Conservation (phyloP, 2,329 filamentous ascomycete genomes). For the Chalaropsis thielavioides region DNA sequence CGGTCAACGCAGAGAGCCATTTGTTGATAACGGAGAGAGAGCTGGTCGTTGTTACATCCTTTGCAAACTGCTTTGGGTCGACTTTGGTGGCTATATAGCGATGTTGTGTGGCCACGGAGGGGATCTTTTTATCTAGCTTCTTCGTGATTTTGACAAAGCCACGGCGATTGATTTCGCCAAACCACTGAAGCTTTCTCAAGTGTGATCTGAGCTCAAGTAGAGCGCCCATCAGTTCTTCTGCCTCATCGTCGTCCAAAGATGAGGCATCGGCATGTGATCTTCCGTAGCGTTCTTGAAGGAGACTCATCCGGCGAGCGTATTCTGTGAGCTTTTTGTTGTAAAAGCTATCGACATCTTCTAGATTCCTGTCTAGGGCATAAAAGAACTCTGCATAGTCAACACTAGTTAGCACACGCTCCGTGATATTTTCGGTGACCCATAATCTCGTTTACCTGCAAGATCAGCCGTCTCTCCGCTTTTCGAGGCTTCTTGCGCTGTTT, state of each 20-base stretch:
- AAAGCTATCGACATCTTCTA: conserved; percentile 91
- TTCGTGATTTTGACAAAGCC: conserved; percentile 98
- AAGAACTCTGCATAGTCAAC: conserved; percentile 62
- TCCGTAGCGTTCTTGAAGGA: conserved; percentile 80
- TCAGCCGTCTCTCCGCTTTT: conserved; percentile 64
- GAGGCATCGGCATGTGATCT: conserved; percentile 53
- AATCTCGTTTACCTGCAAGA: conserved; percentile 55
- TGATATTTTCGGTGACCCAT: conserved; percentile 20
- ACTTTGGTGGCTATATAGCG: conserved; percentile 84
- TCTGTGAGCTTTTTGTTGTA: conserved; percentile 94
- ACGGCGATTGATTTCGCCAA: conserved; percentile 87
- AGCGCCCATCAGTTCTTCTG: conserved; percentile 80
- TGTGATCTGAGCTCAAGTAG: conserved; percentile 78
- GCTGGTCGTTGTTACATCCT: conserved; percentile 41
- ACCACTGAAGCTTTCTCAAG: conserved; percentile 88
- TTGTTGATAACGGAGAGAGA: conserved; percentile 59
- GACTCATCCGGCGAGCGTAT: conserved; percentile 65
- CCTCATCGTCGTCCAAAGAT: conserved; percentile 71
- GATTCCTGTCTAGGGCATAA: conserved; percentile 87
- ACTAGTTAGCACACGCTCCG: background rate
- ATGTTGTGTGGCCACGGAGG: conserved; percentile 60
- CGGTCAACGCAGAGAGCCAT: conserved; percentile 71
- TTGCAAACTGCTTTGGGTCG: conserved; percentile 74
- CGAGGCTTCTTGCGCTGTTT: conserved; percentile 51
- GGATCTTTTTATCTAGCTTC: conserved; percentile 92